These are phyloP conservation scores for Tetradesmus obliquus DNA, from an alignment of 139 green algal genomes.

Conservation along the genomic window DNA sequence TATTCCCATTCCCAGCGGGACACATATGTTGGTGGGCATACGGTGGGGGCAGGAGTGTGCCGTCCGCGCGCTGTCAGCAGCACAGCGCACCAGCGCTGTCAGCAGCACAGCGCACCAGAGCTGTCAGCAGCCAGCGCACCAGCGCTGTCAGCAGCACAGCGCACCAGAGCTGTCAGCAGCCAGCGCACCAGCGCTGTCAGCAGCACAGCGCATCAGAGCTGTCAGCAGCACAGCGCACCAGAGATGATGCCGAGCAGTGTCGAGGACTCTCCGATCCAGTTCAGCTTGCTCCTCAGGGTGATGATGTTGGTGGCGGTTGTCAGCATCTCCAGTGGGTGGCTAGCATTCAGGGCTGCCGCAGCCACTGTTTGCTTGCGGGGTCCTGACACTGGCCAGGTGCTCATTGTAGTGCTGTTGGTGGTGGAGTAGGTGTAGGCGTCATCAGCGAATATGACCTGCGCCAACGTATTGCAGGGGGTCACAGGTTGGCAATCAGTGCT, in stretches of 20 bases:
- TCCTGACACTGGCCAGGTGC: not conserved
- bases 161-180: no score
- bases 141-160: no score
- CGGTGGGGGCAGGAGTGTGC: no score
- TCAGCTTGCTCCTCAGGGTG: slow-evolving; percentile 30
- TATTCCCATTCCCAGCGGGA: no score
- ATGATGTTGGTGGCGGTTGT: slow-evolving; percentile 4
- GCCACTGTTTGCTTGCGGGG: not conserved
- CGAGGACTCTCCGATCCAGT: slow-evolving; percentile 39
- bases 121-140: no score
- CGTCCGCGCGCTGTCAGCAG: no score
- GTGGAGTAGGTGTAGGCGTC: not conserved
- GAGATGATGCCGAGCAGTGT: slow-evolving; percentile 19
- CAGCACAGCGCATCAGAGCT: no score
- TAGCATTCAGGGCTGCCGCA: not conserved
- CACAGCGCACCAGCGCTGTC: not conserved
- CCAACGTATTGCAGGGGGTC: not conserved
- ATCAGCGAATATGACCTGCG: not conserved
- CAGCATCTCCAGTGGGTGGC: slow-evolving; percentile 12
- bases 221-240: not conserved
- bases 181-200: no score
- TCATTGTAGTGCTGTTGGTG: not conserved
- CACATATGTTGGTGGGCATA: no score
- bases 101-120: not conserved
- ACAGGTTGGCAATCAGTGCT: not conserved